phyloP scores from a whole-genome alignment of 2,329 filamentous ascomycete genomes.

The Calonectria hawksworthii region DNA sequence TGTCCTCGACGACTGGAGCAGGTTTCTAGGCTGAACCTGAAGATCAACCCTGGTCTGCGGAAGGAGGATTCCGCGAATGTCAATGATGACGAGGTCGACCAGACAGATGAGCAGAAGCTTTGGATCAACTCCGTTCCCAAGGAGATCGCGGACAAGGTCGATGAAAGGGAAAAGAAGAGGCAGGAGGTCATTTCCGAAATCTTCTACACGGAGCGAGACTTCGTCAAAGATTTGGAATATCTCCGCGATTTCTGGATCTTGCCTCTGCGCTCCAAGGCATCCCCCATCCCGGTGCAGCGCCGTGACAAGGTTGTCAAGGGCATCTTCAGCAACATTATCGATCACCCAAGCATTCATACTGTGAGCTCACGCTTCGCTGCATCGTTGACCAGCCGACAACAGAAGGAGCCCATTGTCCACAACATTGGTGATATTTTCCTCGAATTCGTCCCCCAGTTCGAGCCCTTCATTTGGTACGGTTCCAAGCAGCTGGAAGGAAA shows the following conservation, averaged over 20 bases:
- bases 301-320: slow-evolving; percentile 92
- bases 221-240: slow-evolving; percentile 98
- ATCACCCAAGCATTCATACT: slow-evolving; percentile 83
- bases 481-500: slow-evolving; percentile 97
- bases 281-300: slow-evolving; percentile 89
- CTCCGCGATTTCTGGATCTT: slow-evolving; percentile 99
- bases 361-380: slow-evolving; percentile 93
- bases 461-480: slow-evolving; percentile 96
- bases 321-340: slow-evolving; percentile 96
- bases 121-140: slow-evolving; percentile 99
- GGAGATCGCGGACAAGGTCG: slow-evolving; percentile 90
- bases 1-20: slow-evolving; percentile 95
- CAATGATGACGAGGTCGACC: slow-evolving; percentile 85
- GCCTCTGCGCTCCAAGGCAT: slow-evolving; percentile 84
- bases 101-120: slow-evolving; percentile 95
- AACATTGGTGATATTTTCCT: slow-evolving; percentile 96
- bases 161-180: slow-evolving; percentile 94
- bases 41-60: slow-evolving; percentile 89
- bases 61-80: slow-evolving; percentile 68
- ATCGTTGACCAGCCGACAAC: slow-evolving; percentile 89
- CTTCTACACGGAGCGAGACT: slow-evolving; percentile 98
- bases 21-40: slow-evolving; percentile 92
- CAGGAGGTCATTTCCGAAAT: slow-evolving; percentile 98
- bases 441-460: slow-evolving; percentile 91
- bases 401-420: slow-evolving; percentile 88